These are phyloP conservation scores for Biscogniauxia marginata DNA, from an alignment of 2,329 filamentous ascomycete species.

Conservation along the genomic window DNA sequence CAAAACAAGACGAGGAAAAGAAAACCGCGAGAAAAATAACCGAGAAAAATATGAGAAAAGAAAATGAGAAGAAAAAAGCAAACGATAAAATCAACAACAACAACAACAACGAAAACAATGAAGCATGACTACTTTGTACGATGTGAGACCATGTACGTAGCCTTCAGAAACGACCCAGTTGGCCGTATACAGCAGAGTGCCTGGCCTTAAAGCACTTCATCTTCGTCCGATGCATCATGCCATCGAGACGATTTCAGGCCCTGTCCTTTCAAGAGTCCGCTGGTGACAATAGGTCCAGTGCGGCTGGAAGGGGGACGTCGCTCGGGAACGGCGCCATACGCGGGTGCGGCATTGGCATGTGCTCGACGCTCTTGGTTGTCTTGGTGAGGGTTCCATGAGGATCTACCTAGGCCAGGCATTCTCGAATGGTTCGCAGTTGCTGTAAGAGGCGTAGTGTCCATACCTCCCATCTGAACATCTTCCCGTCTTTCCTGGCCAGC, in stretches of 20 bases:
- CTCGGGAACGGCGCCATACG: too few species aligned
- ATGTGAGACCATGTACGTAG: background rate
- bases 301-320: background rate
- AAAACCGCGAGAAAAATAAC: too few species aligned
- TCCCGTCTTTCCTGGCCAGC: background rate
- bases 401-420: background rate
- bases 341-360: background rate
- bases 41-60: too few species aligned
- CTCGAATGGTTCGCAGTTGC: too few species aligned
- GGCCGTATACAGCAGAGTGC: background rate
- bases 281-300: constrained; percentile 4
- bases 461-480: background rate
- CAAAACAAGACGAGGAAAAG: too few species aligned
- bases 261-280: constrained; percentile 9
- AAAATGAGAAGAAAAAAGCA: too few species aligned
- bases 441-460: background rate
- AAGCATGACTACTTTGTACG: too few species aligned
- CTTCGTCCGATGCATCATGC: background rate
- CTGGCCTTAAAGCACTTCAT: background rate
- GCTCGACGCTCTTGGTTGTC: too few species aligned
- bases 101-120: too few species aligned
- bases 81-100: too few species aligned
- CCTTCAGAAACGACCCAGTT: background rate
- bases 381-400: background rate
- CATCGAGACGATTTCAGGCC: constrained; percentile 18